Base-by-base conservation (phyloP, 179 eudicot species). In the Drosera spatulata region DNA sequence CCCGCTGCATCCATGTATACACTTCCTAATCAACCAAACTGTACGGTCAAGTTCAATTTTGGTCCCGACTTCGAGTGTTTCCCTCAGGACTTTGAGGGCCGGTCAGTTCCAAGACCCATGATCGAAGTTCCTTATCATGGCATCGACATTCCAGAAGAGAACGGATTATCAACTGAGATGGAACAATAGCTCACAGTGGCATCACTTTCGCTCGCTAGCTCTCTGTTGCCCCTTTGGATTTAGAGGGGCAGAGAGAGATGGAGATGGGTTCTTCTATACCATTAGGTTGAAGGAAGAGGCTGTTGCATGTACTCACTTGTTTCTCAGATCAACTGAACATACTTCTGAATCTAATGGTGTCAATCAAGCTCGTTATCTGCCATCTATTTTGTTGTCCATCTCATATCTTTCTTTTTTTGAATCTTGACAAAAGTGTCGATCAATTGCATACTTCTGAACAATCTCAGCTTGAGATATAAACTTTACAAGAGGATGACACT, bases 1-100 rank as follows among this genome's bases (percentile, higher is more conserved):
- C 97, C 97, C 5, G 99, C 96, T 55, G 99, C 99, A 69, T 93
- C 99, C 45, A 93, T 93, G 95, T 93, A 84, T 67, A 93, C 97
- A 14, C 94, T 86, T 66, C 99, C 96, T 6, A 77, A 86, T 76
- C 97, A 89, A 65, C 86, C 94, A 61, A 89, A 86, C 61, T 89
- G 99, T 54, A 64, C 70, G 61, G 97, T 89, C 59, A 82, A 75
- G 75, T 93, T 93, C 85, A 93, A 93, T 80, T 93, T 93, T 52
- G 99, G 99, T 39, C 99, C 97, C 60, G 86, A 84, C 66, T 93
- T 93, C 73, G 97, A 89, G 49, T 74, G 63, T 68, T 86, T 81
- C 55, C 99, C 99, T 1, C 64, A 73, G 39, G 95, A 89, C 57
- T 81, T 93, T 60, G 91, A 73, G 64, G 82, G 67, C 10, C 94